These are phyloP conservation scores for Cyclanthera cordifolia DNA, from an alignment of 306 rosid species.

Conservation along the genomic window DNA sequence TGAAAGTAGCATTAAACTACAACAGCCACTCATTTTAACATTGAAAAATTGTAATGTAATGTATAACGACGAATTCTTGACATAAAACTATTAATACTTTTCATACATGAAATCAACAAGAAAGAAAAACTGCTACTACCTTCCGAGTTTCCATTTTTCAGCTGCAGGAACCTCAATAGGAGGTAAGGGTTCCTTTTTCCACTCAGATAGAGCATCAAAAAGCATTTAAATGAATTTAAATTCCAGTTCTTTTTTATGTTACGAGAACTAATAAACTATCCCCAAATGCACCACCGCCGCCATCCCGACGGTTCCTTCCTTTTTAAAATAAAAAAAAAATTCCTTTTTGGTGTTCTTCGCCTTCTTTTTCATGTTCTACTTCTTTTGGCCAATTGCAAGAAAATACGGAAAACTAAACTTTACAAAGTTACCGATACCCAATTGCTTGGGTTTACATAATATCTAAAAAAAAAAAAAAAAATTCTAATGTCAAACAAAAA, in stretches of 20 bases:
- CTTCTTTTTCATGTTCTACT: too few relatives aligned
- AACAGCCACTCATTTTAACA: neutral
- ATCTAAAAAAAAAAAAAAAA: too few relatives aligned
- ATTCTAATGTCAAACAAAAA: too few relatives aligned
- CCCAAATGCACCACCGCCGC: conserved; percentile 97
- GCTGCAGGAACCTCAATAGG: conserved; percentile 99
- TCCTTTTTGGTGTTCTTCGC: too few relatives aligned
- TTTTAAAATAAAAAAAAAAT: too few relatives aligned
- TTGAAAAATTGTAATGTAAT: neutral
- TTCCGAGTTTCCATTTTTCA: conserved; percentile 85
- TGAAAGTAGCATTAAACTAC: neutral
- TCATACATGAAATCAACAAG: neutral
- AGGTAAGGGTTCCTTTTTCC: conserved; percentile 92
- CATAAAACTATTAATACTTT: neutral
- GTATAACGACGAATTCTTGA: neutral
- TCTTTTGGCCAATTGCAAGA: too few relatives aligned
- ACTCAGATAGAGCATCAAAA: conserved; percentile 83
- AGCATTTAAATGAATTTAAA: conserved; percentile 64
- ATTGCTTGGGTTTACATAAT: too few relatives aligned
- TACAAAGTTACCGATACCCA: too few relatives aligned
- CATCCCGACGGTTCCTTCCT: too few relatives aligned
- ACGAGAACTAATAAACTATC: conserved; percentile 55
- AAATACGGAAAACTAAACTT: too few relatives aligned
- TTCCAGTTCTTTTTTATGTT: conserved; percentile 59
- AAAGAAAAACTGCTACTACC: conserved; percentile 23